Percentiles rank a stretch among this genome's conserved stretches.
Conservation (phyloP, 192 early-diverging fungal species). For the Radiomyces spectabilis region DNA sequence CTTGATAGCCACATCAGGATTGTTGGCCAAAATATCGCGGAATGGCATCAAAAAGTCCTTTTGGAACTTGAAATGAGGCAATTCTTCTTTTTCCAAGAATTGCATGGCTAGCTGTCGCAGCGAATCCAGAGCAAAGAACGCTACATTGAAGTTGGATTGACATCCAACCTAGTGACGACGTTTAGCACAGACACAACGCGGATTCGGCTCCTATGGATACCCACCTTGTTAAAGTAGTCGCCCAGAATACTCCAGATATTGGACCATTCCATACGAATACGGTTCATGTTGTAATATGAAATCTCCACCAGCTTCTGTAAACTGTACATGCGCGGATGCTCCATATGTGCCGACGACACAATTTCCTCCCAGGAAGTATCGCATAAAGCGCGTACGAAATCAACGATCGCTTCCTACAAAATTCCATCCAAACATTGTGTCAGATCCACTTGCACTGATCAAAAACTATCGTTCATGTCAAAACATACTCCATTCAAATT, state of each 20-base stretch:
- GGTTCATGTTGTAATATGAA: constrained; percentile 94
- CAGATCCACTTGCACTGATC: too few relatives aligned
- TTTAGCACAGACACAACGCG: too few relatives aligned
- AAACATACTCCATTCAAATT: constrained; percentile 55
- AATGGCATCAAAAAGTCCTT: constrained; percentile 92
- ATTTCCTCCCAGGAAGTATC: constrained; percentile 87
- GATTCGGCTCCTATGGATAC: constrained; percentile 1
- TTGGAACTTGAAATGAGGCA: constrained; percentile 90
- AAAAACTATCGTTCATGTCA: background rate
- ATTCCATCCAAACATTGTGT: too few relatives aligned
- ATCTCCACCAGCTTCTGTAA: constrained; percentile 95
- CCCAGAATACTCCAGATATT: constrained; percentile 83
- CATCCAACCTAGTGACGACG: constrained; percentile 52
- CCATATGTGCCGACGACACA: constrained; percentile 44
- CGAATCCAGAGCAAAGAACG: constrained; percentile 86
- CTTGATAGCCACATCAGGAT: constrained; percentile 63
- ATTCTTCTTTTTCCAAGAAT: constrained; percentile 91
- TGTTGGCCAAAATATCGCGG: constrained; percentile 71
- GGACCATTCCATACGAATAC: constrained; percentile 93
- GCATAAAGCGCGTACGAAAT: constrained; percentile 84
- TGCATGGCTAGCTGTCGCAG: constrained; percentile 89
- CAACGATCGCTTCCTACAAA: constrained; percentile 64
- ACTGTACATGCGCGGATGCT: constrained; percentile 81
- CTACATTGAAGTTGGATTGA: constrained; percentile 75
- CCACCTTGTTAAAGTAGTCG: constrained; percentile 71